Base-by-base conservation (phyloP, 2,329 filamentous ascomycete species). In the Phyllosticta ampelicida region DNA sequence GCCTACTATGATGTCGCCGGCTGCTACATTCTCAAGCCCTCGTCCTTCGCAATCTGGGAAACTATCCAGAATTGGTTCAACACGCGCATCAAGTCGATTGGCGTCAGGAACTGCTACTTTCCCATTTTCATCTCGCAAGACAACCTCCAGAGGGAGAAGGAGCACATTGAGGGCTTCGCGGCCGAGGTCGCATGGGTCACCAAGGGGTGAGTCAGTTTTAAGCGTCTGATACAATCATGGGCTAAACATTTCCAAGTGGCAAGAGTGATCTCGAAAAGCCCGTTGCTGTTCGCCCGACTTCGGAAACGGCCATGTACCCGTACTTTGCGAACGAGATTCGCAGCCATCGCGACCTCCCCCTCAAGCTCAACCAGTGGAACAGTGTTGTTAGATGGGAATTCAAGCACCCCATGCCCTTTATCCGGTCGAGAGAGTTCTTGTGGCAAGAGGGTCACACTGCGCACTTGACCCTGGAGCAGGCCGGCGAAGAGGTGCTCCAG, bases 1-100 rank as follows among this genome's bases (percentile, higher is more conserved):
- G 91, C 96, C 69, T 99, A 96, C 82, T 97, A 96, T 69, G 88
- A 96, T 76, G 92, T 97, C 62, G 89, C 91, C n/a, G 89, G 91
- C 53, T 96, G 95, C 78, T 97, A 96, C 74, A 94, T 97, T 56
- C 68, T 71, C 72, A 91, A 83, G 75, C 84, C 84, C 54, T 78
- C 80, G 60, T 85, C 83, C 18, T 86, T 82, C 71, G 78, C 78
- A 61, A 84, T 87, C 68, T 87, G 84, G 84, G 83, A 86, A 67
- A 76, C 80, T 63, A 86, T 87, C 62, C 82, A 84, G 65, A 71
- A 68, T 16, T 79, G 73, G 72, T 79, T 79, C 68, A 80, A 85
- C 65, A 67, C 70, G 62, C 83, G 85, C 65, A 99, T 97, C 71
- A 91, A 95, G 80, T 84, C 81, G 54, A 83, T 97, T 79, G 91